Conservation (phyloP, 148 eudicot genomes). For the Limonium bicolor region DNA sequence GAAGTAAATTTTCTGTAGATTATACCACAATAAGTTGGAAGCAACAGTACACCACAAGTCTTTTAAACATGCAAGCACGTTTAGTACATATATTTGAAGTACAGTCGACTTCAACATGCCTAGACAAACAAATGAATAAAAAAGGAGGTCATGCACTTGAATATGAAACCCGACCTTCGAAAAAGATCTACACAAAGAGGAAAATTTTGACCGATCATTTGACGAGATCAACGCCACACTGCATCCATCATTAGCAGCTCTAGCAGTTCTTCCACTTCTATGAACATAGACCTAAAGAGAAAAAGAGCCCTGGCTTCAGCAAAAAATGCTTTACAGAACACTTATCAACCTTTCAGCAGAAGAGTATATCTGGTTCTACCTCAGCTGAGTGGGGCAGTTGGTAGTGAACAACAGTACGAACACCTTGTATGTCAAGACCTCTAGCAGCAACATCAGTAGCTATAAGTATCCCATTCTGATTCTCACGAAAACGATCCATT, state of each 20-base stretch:
- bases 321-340: too few relatives aligned
- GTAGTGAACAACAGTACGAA: slow-evolving; percentile 89
- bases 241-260: slow-evolving; percentile 87
- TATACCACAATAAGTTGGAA: too few relatives aligned
- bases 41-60: too few relatives aligned
- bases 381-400: slow-evolving; percentile 97
- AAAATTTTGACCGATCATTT: slow-evolving; percentile 70
- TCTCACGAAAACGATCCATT: slow-evolving; percentile 77
- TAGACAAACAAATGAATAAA: too few relatives aligned
- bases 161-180: slow-evolving; percentile 40
- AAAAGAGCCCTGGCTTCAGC: slow-evolving; percentile 7
- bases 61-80: too few relatives aligned
- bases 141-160: neutral
- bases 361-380: too few relatives aligned
- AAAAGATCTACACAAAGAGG: slow-evolving; percentile 72
- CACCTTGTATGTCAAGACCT: slow-evolving; percentile 87
- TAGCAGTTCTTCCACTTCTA: slow-evolving; percentile 96
- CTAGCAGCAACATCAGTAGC: slow-evolving; percentile 96
- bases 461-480: slow-evolving; percentile 61
- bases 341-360: too few relatives aligned
- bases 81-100: too few relatives aligned
- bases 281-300: slow-evolving; percentile 72
- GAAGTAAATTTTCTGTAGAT: too few relatives aligned
- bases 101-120: too few relatives aligned
- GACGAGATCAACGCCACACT: slow-evolving; percentile 74